phyloP scores from a whole-genome alignment of 2,329 filamentous ascomycete genomes.

The Samsoniella hepiali region DNA sequence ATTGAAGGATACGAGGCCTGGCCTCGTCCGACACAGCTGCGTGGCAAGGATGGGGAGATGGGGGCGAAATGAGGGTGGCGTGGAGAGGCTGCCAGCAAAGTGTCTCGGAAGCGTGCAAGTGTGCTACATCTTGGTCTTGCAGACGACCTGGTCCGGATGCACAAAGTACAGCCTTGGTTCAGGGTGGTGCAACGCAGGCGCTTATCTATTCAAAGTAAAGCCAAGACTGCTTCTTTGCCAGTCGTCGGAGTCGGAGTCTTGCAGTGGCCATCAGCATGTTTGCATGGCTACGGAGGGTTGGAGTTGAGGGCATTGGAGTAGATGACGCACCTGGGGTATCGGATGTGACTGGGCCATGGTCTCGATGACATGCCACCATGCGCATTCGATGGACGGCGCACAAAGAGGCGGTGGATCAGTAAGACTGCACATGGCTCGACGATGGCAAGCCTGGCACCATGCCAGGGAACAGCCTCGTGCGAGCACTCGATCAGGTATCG shows the following conservation, averaged over 20 bases:
- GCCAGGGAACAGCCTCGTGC: constrained; percentile 5
- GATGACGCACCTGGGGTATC: neutral
- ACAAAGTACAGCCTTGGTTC: neutral
- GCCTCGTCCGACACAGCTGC: constrained; percentile 7
- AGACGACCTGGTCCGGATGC: neutral
- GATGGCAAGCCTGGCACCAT: neutral
- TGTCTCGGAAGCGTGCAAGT: constrained; percentile 7
- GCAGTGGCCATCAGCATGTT: neutral
- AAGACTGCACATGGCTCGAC: constrained; percentile 6
- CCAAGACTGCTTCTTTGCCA: neutral
- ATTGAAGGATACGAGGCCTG: constrained; percentile 10
- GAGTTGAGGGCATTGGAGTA: neutral
- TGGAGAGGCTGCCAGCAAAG: constrained; percentile 5
- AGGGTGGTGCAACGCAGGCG: constrained; percentile 1
- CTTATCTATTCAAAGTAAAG: neutral
- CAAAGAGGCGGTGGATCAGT: neutral
- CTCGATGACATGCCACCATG: neutral
- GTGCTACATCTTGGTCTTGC: neutral
- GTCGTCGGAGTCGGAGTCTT: constrained; percentile 6
- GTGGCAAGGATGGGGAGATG: constrained; percentile 9
- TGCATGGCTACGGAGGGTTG: neutral
- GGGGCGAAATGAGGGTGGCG: constrained; percentile 10
- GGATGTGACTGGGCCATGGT: neutral
- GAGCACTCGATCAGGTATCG: neutral
- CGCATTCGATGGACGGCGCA: constrained; percentile 2